Conservation (phyloP, 257 asterid species). For the Misopates orontium region DNA sequence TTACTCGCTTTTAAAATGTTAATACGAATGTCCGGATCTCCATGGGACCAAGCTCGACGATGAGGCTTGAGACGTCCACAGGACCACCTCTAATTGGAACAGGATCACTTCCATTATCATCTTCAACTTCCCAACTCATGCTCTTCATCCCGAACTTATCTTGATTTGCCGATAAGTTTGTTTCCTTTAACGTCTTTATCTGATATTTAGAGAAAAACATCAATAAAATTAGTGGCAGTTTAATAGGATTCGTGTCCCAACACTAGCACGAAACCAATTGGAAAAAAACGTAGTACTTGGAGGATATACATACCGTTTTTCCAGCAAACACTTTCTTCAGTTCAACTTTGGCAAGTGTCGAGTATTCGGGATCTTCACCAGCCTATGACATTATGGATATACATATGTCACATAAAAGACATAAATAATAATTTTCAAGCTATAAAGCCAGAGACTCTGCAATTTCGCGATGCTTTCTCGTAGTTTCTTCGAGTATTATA, state of each 20-base stretch:
- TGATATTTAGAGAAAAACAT: constrained; percentile 23
- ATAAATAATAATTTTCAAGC: neutral
- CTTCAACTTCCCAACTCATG: constrained; percentile 57
- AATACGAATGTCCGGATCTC: constrained; percentile 80
- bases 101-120: constrained; percentile 28
- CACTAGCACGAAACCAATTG: neutral
- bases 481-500: neutral
- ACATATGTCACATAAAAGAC: neutral
- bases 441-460: neutral
- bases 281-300: neutral
- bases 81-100: constrained; percentile 53
- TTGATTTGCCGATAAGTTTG: constrained; percentile 81
- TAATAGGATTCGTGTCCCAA: neutral
- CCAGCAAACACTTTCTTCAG: constrained; percentile 66
- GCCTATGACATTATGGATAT: constrained; percentile 46
- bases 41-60: constrained; percentile 86
- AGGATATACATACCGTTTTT: constrained; percentile 47
- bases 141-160: constrained; percentile 63
- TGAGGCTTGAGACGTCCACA: constrained; percentile 40
- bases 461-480: neutral
- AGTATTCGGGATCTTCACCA: constrained; percentile 68
- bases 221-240: neutral
- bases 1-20: constrained; percentile 33
- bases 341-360: constrained; percentile 64
- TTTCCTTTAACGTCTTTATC: constrained; percentile 59